phyloP scores from a whole-genome alignment of 2,329 filamentous ascomycete genomes.

The Colletotrichum eremochloae region DNA sequence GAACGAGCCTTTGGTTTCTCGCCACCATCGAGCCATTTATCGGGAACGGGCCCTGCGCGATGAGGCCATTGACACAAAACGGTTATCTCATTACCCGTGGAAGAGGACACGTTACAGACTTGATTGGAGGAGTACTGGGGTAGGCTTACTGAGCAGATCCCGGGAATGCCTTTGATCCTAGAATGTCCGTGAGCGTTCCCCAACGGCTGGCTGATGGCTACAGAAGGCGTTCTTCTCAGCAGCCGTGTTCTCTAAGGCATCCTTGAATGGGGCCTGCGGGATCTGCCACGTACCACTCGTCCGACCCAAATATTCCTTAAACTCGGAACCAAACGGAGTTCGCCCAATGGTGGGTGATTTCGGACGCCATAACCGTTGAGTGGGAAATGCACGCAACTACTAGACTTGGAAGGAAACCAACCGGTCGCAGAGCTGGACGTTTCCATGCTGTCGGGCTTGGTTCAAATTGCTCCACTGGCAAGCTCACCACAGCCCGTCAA shows the following conservation, averaged over 20 bases:
- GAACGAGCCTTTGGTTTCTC: constrained; percentile 23
- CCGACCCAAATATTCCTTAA: constrained; percentile 11
- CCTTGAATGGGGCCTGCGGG: constrained; percentile 1
- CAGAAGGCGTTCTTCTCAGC: neutral
- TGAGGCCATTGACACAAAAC: constrained; percentile 26
- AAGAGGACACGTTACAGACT: neutral
- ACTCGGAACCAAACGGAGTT: constrained; percentile 6
- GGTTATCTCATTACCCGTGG: neutral
- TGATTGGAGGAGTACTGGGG: neutral
- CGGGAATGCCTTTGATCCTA: neutral
- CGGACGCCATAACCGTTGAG: constrained; percentile 8
- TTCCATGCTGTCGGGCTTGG: constrained; percentile 29
- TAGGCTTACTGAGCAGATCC: neutral
- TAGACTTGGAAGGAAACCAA: constrained; percentile 29
- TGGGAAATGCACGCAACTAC: constrained; percentile 31
- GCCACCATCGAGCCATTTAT: constrained; percentile 23
- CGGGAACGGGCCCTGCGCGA: constrained; percentile 13
- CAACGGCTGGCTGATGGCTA: neutral
- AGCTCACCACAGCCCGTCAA: neutral
- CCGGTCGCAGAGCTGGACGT: constrained; percentile 27
- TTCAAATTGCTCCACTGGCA: constrained; percentile 12
- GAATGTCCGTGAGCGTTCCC: neutral
- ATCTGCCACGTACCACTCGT: constrained; percentile 16
- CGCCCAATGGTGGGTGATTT: constrained; percentile 9
- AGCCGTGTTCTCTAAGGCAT: neutral